phyloP scores from a whole-genome alignment of 164 flowering plant species.

The Vitis amurensis region DNA sequence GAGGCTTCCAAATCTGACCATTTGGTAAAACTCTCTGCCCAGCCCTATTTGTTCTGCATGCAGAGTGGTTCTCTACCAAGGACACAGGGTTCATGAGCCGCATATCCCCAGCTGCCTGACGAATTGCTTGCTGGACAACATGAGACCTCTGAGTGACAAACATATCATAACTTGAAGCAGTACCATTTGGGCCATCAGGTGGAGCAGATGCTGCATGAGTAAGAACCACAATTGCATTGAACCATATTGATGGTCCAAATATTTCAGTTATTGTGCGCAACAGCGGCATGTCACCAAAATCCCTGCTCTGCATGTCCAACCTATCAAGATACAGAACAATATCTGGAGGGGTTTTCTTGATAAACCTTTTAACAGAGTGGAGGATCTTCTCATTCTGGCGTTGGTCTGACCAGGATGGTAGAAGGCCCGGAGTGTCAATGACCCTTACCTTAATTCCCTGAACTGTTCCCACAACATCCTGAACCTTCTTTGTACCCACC shows the following conservation, averaged over 20 bases:
- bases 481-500: constrained; percentile 83
- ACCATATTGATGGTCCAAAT: constrained; percentile 95
- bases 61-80: constrained; percentile 93
- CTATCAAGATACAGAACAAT: constrained; percentile 94
- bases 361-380: constrained; percentile 70
- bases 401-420: constrained; percentile 83
- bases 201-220: constrained; percentile 99
- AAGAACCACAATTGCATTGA: constrained; percentile 92
- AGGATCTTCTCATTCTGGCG: constrained; percentile 83
- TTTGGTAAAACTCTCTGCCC: constrained; percentile 98
- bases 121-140: constrained; percentile 93
- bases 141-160: constrained; percentile 95
- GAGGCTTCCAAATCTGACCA: constrained; percentile 99
- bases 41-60: constrained; percentile 93
- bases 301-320: constrained; percentile 90
- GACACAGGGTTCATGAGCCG: constrained; percentile 97
- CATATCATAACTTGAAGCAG: constrained; percentile 88
- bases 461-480: constrained; percentile 93
- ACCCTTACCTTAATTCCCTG: constrained; percentile 92
- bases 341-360: constrained; percentile 91
- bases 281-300: constrained; percentile 83
- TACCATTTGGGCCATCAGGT: constrained; percentile 97
- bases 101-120: constrained; percentile 98
- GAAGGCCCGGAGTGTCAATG: constrained; percentile 96
- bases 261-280: constrained; percentile 81